Evolutionary conservation across 1,284 basidiomycete species (phyloP).

Genomic region (Fomitiporia mediterranea): DNA sequence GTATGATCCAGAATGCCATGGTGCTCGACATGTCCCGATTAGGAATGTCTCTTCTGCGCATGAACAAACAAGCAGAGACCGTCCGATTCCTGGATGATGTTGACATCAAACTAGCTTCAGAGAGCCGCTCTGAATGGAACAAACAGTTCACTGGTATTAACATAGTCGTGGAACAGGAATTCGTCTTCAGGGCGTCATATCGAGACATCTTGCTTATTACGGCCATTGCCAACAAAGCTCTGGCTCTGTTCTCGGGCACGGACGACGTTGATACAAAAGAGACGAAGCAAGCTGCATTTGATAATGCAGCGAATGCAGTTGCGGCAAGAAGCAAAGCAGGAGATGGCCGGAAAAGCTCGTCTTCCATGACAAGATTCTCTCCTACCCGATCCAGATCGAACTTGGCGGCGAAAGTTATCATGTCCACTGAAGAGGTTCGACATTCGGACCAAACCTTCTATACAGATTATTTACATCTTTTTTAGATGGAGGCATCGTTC

Average conservation of each 20-base stretch:
- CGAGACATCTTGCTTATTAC: constrained; percentile 90
- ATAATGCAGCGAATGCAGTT: constrained; percentile 13
- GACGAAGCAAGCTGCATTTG: constrained; percentile 14
- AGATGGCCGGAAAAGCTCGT: constrained; percentile 39
- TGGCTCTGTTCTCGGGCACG: constrained; percentile 53
- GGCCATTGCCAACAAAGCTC: constrained; percentile 85
- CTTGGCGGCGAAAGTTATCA: constrained; percentile 18
- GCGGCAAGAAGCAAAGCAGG: constrained; percentile 3
- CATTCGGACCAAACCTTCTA: constrained; percentile 7
- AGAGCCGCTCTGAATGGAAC: constrained; percentile 69
- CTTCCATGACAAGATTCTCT: constrained; percentile 59
- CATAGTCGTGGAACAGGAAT: constrained; percentile 68
- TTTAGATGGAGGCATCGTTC: constrained; percentile 74
- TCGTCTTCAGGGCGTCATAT: constrained; percentile 90
- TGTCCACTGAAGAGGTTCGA: constrained; percentile 19
- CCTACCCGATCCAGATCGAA: neutral
- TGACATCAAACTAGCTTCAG: constrained; percentile 84
- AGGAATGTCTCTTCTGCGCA: constrained; percentile 92
- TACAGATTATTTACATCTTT: constrained; percentile 9
- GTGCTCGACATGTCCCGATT: constrained; percentile 80
- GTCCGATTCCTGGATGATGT: constrained; percentile 94
- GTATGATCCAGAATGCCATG: constrained; percentile 60
- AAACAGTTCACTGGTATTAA: constrained; percentile 86
- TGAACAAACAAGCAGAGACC: constrained; percentile 82
- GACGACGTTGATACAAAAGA: constrained; percentile 19